Percentiles rank a stretch among this genome's conserved stretches.
Conservation (phyloP, 306 rosid genomes). For the Crotalaria pallida region DNA sequence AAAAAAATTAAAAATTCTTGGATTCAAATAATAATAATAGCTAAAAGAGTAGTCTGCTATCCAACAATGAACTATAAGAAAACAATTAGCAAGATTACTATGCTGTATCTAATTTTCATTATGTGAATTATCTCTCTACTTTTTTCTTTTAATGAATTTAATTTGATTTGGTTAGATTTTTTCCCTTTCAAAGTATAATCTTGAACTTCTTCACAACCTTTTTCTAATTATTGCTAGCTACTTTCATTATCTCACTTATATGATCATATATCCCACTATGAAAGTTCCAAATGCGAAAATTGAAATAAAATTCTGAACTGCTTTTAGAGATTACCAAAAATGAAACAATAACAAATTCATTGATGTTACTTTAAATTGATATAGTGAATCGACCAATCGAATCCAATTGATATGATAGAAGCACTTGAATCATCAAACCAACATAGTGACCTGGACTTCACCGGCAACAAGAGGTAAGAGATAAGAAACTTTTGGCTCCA, state of each 20-base stretch:
- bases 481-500: slow-evolving; percentile 36
- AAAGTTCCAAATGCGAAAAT: not conserved
- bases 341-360: not conserved
- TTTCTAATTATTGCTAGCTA: not conserved
- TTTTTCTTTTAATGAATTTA: not conserved
- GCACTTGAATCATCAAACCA: slow-evolving; percentile 5
- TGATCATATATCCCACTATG: not conserved
- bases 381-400: slow-evolving; percentile 20
- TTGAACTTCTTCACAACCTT: not conserved
- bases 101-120: not conserved
- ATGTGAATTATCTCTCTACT: not conserved
- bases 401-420: slow-evolving; percentile 5
- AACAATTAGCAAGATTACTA: not conserved
- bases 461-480: slow-evolving; percentile 27
- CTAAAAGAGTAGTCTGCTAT: not conserved
- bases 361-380: not conserved
- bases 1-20: too few relatives aligned
- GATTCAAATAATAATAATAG: too few relatives aligned
- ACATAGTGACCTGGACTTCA: slow-evolving; percentile 24
- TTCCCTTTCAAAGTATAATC: too few relatives aligned
- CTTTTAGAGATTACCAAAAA: not conserved
- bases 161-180: not conserved
- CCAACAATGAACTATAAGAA: not conserved
- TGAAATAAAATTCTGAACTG: not conserved
- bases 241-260: not conserved